phyloP scores from a whole-genome alignment of 495 filamentous ascomycete species.

The Aspergillus steynii region DNA sequence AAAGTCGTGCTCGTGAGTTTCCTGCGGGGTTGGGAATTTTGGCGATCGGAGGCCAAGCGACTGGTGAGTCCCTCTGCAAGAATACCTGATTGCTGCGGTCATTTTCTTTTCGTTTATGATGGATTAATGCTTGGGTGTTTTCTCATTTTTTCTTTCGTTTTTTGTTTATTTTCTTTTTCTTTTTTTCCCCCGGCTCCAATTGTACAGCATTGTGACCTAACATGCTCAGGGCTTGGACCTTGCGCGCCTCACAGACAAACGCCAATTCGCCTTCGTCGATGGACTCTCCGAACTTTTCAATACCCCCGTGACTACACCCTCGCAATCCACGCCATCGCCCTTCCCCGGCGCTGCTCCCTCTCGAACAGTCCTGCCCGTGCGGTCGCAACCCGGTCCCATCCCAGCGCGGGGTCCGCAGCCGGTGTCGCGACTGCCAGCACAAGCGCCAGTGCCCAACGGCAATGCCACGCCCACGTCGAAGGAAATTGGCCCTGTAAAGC shows the following conservation, averaged over 20 bases:
- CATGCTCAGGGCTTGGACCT: conserved; percentile 65
- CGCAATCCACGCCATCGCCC: conserved; percentile 7
- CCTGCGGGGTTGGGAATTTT: conserved; percentile 73
- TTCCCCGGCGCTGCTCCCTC: conserved; percentile 17
- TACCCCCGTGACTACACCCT: conserved; percentile 21
- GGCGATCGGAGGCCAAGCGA: conserved; percentile 63
- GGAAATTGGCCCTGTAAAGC: conserved; percentile 34
- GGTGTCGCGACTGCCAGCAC: neutral
- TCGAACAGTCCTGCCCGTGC: conserved; percentile 36
- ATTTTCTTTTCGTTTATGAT: neutral
- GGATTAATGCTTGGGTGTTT: neutral
- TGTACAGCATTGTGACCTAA: neutral
- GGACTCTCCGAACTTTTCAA: conserved; percentile 63
- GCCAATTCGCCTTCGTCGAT: conserved; percentile 70
- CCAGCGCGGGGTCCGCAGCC: conserved; percentile 29
- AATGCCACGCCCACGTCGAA: conserved; percentile 9
- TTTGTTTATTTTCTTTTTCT: neutral
- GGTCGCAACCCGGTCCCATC: conserved; percentile 29
- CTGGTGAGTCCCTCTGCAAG: conserved; percentile 46
- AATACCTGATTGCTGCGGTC: conserved; percentile 3
- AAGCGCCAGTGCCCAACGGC: conserved; percentile 2
- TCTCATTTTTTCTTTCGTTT: neutral
- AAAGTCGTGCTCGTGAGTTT: conserved; percentile 80
- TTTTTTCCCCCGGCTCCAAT: neutral
- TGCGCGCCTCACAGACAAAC: conserved; percentile 53